Evolutionary conservation across 1,139 yeast genomes (phyloP).

Genomic region (Candida sanyaensis): DNA sequence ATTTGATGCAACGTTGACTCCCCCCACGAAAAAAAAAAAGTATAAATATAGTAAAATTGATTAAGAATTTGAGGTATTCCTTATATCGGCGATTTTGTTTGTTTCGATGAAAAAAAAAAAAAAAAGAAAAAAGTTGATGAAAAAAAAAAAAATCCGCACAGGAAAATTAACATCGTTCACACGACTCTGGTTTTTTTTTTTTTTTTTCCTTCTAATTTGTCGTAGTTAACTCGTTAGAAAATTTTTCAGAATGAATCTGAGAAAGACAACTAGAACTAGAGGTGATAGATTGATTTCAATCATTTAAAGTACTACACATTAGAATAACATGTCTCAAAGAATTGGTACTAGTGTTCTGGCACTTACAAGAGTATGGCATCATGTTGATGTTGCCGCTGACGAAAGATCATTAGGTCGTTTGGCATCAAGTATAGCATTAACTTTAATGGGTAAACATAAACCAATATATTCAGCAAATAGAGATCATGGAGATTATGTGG

Average conservation of each 20-base stretch:
- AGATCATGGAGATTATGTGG: constrained; percentile 96
- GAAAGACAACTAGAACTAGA: neutral
- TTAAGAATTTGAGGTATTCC: neutral
- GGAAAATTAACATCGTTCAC: neutral
- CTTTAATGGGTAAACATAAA: constrained; percentile 94
- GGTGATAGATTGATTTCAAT: neutral
- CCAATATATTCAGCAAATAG: constrained; percentile 74
- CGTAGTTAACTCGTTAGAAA: neutral
- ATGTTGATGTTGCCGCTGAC: constrained; percentile 86
- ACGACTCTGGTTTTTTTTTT: neutral
- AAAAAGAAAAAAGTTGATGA: neutral
- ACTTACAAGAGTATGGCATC: constrained; percentile 92
- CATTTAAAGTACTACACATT: neutral
- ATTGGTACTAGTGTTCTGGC: constrained; percentile 69
- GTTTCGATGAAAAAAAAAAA: neutral
- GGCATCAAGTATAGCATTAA: constrained; percentile 84
- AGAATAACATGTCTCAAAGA: constrained; percentile 51
- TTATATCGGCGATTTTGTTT: neutral
- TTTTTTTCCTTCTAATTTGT: neutral
- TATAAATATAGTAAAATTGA: too few species aligned
- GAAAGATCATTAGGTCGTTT: constrained; percentile 86
- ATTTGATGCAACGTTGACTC: too few species aligned
- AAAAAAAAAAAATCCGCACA: neutral
- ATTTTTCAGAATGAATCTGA: neutral
- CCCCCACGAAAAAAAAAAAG: too few species aligned